Percentiles rank a stretch among this genome's conserved stretches.
These are phyloP conservation scores for Lipomyces oligophaga DNA, from an alignment of 805 yeast species.

Conservation along the genomic window DNA sequence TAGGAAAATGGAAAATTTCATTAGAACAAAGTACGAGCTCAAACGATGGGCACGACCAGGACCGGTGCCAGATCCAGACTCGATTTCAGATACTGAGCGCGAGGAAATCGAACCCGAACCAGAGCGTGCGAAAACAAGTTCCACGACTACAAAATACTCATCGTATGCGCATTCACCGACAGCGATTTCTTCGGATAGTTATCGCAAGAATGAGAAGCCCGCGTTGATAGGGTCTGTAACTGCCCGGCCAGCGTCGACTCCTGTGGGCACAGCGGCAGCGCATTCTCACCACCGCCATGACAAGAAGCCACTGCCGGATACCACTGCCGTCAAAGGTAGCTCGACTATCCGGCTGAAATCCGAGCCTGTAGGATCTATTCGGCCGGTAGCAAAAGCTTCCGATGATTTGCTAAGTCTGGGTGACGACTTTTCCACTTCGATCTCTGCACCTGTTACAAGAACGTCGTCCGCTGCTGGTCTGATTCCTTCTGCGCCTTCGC, in stretches of 20 bases:
- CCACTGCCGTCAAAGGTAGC: slow-evolving; percentile 22
- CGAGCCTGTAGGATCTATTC: slow-evolving; percentile 7
- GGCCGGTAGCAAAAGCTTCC: slow-evolving; percentile 12
- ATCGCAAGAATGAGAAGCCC: slow-evolving; percentile 6
- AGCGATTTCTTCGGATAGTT: slow-evolving; percentile 20
- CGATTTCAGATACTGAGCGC: slow-evolving; percentile 26
- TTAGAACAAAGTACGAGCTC: slow-evolving; percentile 85
- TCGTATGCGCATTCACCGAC: slow-evolving; percentile 12
- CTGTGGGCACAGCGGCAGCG: background rate
- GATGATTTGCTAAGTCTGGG: slow-evolving; percentile 16
- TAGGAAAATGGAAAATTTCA: slow-evolving; percentile 80
- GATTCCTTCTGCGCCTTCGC: slow-evolving; percentile 21
- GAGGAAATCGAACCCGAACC: slow-evolving; percentile 5
- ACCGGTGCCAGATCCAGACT: slow-evolving; percentile 56
- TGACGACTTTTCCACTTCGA: background rate
- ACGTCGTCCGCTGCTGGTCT: slow-evolving; percentile 18
- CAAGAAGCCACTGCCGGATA: too few relatives aligned
- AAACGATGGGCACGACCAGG: slow-evolving; percentile 73
- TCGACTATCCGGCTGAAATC: slow-evolving; percentile 22
- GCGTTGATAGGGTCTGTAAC: slow-evolving; percentile 22
- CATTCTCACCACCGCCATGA: slow-evolving; percentile 3
- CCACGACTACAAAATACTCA: slow-evolving; percentile 16
- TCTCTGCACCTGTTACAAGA: slow-evolving; percentile 29
- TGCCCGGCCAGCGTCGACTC: slow-evolving; percentile 22
- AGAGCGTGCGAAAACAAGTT: background rate